Evolutionary conservation across 2,329 filamentous ascomycete species (phyloP), one percentile per base, ranked within the genome.

Genomic region (Westerdykella aurantiaca): DNA sequence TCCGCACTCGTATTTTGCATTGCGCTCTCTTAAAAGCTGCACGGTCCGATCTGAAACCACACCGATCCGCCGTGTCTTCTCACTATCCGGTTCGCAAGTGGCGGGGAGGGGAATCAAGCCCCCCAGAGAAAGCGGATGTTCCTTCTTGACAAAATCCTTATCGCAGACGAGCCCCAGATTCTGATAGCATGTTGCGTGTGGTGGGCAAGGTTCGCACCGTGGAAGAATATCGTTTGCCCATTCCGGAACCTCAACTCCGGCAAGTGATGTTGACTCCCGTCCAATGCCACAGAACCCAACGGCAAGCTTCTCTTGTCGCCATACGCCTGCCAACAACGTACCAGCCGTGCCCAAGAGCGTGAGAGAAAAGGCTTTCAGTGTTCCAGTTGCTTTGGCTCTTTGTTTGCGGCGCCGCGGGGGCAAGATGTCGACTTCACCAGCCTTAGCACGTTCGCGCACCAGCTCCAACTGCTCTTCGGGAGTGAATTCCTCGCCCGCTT

Each of bases 271-370:
- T 6, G 76, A 79, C 38, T 80, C 74, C 18, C 86, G 49, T 4
- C 73, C 93, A 42, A 95, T 79, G 11, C 90, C 89, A 63, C 93
- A 98, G 63, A 95, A 98, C 29, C 94, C 93, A 16, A 97, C 88
- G 13, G 88, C 85, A n/a, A 95, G 74, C 75, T 97, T 97, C 69
- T 98, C 93, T 63, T 95, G 88, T 39, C 91, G 78, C 72, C 90
- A 98, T 79, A 90, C 93, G 7, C 80, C 80, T 23, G 77, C 85
- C 51, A 95, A 88, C 0, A 84, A 81, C 25, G 78, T 78, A 6
- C 93, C 66, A 9, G 93, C 69, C 0, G 85, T 82, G 16, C 86
- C 63, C 3, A 91, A 64, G 2, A 96, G 73, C 5, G 89, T 79
- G 64, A 81, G 81, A 2, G 91, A 74, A 13, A 88, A 83, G 0